Conservation (phyloP, 2,329 filamentous ascomycete species). For the Colletotrichum higginsianum region DNA sequence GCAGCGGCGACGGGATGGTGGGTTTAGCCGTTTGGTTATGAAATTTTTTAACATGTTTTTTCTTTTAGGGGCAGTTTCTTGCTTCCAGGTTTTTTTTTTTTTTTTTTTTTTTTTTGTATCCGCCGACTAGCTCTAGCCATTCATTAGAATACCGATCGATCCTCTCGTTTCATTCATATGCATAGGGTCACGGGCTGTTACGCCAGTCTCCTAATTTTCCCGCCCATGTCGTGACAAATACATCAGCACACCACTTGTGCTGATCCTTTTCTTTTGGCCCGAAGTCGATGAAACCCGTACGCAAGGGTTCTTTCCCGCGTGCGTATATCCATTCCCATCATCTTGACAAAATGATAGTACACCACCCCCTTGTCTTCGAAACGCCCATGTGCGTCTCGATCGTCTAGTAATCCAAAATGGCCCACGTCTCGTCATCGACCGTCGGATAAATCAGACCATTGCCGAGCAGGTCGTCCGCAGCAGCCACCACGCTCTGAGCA, state of each 20-base stretch:
- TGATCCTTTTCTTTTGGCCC: not conserved
- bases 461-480: slow-evolving; percentile 84
- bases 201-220: not conserved
- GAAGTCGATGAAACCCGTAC: not conserved
- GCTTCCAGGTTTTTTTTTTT: slow-evolving; percentile 22
- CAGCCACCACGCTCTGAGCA: slow-evolving; percentile 78
- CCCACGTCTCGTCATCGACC: slow-evolving; percentile 93
- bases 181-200: not conserved
- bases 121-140: slow-evolving; percentile 41
- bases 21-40: not conserved
- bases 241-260: slow-evolving; percentile 1
- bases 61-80: slow-evolving; percentile 5
- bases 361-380: not conserved
- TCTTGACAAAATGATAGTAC: not conserved
- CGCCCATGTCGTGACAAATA: slow-evolving; percentile 1
- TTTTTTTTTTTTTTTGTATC: slow-evolving; percentile 22
- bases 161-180: slow-evolving; percentile 36
- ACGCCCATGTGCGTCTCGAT: not conserved
- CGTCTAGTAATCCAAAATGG: slow-evolving; percentile 79
- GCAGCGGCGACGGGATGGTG: slow-evolving; percentile 9
- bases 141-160: slow-evolving; percentile 39
- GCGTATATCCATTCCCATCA: not conserved
- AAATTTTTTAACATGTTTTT: not conserved
- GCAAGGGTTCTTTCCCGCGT: not conserved
- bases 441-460: slow-evolving; percentile 89